phyloP scores from a whole-genome alignment of 1,139 yeast species.

The Hanseniaspora gamundiae region DNA sequence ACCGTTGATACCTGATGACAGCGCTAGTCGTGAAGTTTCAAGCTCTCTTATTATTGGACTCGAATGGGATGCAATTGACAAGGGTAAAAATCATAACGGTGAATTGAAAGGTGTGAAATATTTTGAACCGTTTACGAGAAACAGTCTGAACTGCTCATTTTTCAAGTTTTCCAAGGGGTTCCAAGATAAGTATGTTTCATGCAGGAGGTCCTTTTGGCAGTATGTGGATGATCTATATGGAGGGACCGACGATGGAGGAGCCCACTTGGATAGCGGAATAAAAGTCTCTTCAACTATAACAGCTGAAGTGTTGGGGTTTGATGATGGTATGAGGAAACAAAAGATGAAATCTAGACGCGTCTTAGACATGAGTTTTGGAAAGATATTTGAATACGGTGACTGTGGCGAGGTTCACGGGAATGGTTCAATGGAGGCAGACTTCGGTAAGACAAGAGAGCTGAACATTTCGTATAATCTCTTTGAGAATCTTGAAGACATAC shows the following conservation, averaged over 20 bases:
- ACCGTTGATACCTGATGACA: neutral
- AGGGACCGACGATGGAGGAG: too few relatives aligned
- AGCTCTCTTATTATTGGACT: conserved; percentile 38
- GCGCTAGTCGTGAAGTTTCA: neutral
- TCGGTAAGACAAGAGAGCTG: conserved; percentile 28
- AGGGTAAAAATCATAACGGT: conserved; percentile 48
- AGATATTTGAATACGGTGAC: neutral
- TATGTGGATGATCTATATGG: neutral
- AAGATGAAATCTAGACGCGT: conserved; percentile 12
- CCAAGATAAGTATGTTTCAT: conserved; percentile 30
- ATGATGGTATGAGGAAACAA: conserved; percentile 37
- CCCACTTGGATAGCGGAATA: too few relatives aligned
- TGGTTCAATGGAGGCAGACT: conserved; percentile 1
- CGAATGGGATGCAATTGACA: conserved; percentile 64
- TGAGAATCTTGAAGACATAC: conserved; percentile 29
- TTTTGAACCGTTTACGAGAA: conserved; percentile 26
- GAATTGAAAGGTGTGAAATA: conserved; percentile 32
- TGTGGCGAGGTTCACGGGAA: conserved; percentile 8
- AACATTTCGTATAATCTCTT: conserved; percentile 58
- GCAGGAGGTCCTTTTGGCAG: conserved; percentile 27
- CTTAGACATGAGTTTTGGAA: neutral
- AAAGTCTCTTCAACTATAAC: conserved; percentile 34
- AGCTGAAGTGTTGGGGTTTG: conserved; percentile 57
- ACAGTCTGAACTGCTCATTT: conserved; percentile 50
- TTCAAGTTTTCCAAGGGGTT: conserved; percentile 17